Conservation (phyloP, 2,329 filamentous ascomycete species). For the Fusarium austroafricanum region DNA sequence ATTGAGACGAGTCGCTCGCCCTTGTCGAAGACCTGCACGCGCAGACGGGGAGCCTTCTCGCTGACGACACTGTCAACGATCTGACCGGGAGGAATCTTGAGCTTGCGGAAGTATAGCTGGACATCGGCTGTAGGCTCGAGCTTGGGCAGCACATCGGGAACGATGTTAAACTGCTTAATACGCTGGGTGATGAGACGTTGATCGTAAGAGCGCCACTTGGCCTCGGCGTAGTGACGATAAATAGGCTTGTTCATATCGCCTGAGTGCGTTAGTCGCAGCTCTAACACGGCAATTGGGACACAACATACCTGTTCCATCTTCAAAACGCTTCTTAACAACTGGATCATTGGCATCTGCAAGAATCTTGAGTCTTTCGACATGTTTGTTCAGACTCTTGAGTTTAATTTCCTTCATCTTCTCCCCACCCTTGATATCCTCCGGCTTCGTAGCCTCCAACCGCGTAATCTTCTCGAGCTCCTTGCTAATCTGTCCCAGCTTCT, state of each 20-base stretch:
- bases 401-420: constrained; percentile 73
- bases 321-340: constrained; percentile 90
- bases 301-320: constrained; percentile 82
- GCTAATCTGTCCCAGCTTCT: constrained; percentile 82
- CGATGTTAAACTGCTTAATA: constrained; percentile 84
- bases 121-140: constrained; percentile 84
- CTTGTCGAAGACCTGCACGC: constrained; percentile 85
- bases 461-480: constrained; percentile 76
- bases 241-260: constrained; percentile 97
- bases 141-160: constrained; percentile 87
- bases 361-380: constrained; percentile 85
- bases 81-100: constrained; percentile 78
- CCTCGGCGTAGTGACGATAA: constrained; percentile 88
- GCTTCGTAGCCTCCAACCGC: constrained; percentile 69
- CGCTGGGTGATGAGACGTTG: constrained; percentile 84
- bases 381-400: constrained; percentile 75
- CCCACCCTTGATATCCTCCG: constrained; percentile 69
- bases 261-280: constrained; percentile 51
- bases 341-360: constrained; percentile 96
- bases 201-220: constrained; percentile 88
- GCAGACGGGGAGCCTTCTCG: constrained; percentile 78
- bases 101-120: constrained; percentile 80
- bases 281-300: neutral
- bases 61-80: constrained; percentile 80
- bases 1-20: constrained; percentile 86